Evolutionary conservation across 169 alveolate genomes (phyloP).

Genomic region (Cryptosporidium bovis): DNA sequence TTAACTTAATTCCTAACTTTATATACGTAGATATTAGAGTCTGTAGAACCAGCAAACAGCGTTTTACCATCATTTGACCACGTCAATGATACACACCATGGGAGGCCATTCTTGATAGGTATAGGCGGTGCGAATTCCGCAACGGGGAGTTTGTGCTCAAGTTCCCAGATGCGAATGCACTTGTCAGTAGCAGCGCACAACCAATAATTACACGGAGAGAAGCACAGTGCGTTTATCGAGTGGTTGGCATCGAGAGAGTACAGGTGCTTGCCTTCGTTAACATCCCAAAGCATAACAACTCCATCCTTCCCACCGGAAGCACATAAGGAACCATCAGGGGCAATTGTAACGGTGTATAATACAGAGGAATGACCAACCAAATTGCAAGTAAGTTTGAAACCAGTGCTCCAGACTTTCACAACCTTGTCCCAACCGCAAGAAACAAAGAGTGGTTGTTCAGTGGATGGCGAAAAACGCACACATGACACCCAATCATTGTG

Average conservation of each 20-base stretch:
- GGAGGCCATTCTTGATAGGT: constrained; percentile 91
- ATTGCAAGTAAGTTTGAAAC: constrained; percentile 92
- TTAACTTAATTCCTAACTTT: constrained; percentile 53
- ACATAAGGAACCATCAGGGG: constrained; percentile 97
- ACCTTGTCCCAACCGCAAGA: constrained; percentile 98
- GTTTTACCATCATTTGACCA: constrained; percentile 94
- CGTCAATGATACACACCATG: constrained; percentile 93
- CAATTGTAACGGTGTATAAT: constrained; percentile 93
- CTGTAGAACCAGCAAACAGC: constrained; percentile 89
- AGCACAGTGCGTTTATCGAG: constrained; percentile 93
- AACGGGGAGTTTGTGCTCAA: constrained; percentile 92
- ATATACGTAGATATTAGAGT: constrained; percentile 71
- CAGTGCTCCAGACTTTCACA: constrained; percentile 89
- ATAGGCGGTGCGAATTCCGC: constrained; percentile 90
- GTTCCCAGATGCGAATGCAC: constrained; percentile 92
- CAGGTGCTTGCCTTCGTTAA: constrained; percentile 93
- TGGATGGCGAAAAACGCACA: constrained; percentile 96
- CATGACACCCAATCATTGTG: constrained; percentile 98
- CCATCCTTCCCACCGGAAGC: constrained; percentile 99
- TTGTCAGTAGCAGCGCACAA: constrained; percentile 95
- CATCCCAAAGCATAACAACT: constrained; percentile 95
- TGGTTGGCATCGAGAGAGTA: constrained; percentile 92
- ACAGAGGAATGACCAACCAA: constrained; percentile 96
- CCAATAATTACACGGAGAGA: constrained; percentile 96
- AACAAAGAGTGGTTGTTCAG: constrained; percentile 94